These are phyloP conservation scores for Rhizophagus clarus DNA, from an alignment of 192 early-diverging fungal genomes.

Conservation along the genomic window DNA sequence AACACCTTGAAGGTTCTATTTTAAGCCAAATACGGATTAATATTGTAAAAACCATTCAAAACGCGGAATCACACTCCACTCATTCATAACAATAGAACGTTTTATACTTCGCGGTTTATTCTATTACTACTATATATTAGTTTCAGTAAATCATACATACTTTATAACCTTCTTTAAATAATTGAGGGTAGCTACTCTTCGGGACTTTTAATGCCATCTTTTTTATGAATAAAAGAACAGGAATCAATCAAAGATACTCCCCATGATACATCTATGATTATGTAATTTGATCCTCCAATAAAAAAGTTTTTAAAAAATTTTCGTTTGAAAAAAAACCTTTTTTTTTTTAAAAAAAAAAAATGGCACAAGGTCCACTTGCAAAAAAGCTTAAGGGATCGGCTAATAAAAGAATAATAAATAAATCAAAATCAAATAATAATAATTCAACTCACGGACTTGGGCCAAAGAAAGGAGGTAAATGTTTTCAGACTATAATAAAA, in stretches of 20 bases:
- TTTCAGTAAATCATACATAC: not conserved
- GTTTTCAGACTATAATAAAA: not conserved
- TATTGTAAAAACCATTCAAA: not conserved
- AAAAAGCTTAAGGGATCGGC: not conserved
- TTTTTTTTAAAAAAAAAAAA: not conserved
- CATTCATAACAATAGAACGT: not conserved
- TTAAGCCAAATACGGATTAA: not conserved
- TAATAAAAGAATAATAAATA: not conserved
- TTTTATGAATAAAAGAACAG: not conserved
- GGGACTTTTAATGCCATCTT: conserved; percentile 90
- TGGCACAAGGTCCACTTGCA: not conserved
- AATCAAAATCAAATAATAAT: conserved; percentile 6
- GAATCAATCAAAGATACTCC: too few relatives aligned
- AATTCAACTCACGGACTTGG: not conserved
- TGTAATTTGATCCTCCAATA: not conserved
- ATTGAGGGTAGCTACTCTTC: conserved; percentile 76
- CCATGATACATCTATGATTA: not conserved
- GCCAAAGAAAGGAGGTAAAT: conserved; percentile 25
- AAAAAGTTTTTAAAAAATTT: not conserved
- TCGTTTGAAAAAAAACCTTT: not conserved
- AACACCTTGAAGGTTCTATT: conserved; percentile 87
- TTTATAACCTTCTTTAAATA: conserved; percentile 96
- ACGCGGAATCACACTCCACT: too few relatives aligned
- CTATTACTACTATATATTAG: too few relatives aligned
- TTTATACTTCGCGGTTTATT: too few relatives aligned